Evolutionary conservation across 345 rosid genomes (phyloP).

Genomic region (Psidium friedrichsthalianum): DNA sequence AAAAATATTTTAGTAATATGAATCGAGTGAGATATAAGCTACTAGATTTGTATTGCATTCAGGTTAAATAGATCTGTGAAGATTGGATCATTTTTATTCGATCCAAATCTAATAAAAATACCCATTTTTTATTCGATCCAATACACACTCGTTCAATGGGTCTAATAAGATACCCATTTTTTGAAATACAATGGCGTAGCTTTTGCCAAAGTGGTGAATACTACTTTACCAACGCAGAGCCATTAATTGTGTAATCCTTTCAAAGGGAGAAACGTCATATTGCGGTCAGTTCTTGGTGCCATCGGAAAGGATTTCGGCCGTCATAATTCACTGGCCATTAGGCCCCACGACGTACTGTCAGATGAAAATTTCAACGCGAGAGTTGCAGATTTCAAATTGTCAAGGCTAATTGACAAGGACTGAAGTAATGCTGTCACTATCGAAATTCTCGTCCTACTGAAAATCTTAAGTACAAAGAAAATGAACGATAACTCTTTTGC

Average conservation of each 20-base stretch:
- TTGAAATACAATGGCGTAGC: not conserved
- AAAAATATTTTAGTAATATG: too few species aligned
- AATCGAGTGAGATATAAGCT: too few species aligned
- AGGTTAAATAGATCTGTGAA: too few species aligned
- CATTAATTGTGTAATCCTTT: not conserved
- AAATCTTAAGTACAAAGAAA: not conserved
- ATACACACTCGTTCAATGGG: too few species aligned
- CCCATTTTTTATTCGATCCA: too few species aligned
- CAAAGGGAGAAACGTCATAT: not conserved
- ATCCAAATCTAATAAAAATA: too few species aligned
- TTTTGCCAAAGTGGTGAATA: not conserved
- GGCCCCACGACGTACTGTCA: not conserved
- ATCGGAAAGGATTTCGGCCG: not conserved
- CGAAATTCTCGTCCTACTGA: not conserved
- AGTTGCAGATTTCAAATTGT: not conserved
- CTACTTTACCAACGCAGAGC: not conserved
- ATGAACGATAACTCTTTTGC: not conserved
- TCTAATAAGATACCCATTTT: not conserved
- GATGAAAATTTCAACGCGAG: not conserved
- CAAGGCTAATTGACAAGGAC: not conserved
- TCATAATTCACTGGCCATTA: not conserved
- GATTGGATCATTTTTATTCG: too few species aligned
- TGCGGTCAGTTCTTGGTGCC: not conserved
- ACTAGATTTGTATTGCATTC: too few species aligned
- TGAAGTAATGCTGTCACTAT: not conserved